Conservation (phyloP, 2,329 filamentous ascomycete genomes). For the Leptosphaerulina australis region DNA sequence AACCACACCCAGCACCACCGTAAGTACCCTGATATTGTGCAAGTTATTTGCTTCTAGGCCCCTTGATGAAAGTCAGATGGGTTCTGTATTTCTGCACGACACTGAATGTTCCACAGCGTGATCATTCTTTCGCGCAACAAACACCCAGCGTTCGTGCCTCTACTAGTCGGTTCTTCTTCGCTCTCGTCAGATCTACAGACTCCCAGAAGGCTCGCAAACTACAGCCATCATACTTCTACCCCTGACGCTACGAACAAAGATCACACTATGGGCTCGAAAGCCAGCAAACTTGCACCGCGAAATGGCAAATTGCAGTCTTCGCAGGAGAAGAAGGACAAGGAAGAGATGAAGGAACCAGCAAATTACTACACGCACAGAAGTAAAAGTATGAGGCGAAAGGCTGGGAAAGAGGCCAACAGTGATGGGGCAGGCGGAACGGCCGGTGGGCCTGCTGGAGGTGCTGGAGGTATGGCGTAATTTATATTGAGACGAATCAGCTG, state of each 20-base stretch:
- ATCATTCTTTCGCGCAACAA: conserved; percentile 26
- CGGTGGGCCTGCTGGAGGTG: conserved; percentile 22
- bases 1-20: conserved; percentile 19
- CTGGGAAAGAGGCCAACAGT: conserved; percentile 24
- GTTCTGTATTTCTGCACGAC: background rate
- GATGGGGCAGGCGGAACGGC: conserved; percentile 18
- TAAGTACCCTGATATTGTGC: conserved; percentile 6
- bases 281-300: conserved; percentile 28
- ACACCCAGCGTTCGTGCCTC: conserved; percentile 17
- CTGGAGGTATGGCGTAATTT: conserved; percentile 6
- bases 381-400: conserved; percentile 44
- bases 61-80: background rate
- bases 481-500: too few relatives aligned
- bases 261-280: conserved; percentile 40
- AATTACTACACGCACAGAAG: conserved; percentile 44
- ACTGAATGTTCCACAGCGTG: conserved; percentile 15
- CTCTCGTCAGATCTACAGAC: background rate
- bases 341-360: conserved; percentile 43
- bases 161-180: conserved; percentile 1
- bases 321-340: conserved; percentile 36
- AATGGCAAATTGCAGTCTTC: conserved; percentile 32
- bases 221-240: background rate
- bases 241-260: background rate
- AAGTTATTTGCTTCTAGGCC: too few relatives aligned
- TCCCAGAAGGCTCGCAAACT: background rate